Evolutionary conservation across 495 filamentous ascomycete species (phyloP), one percentile per base, ranked within the genome.

Genomic region (Xanthoparmelia taractica): DNA sequence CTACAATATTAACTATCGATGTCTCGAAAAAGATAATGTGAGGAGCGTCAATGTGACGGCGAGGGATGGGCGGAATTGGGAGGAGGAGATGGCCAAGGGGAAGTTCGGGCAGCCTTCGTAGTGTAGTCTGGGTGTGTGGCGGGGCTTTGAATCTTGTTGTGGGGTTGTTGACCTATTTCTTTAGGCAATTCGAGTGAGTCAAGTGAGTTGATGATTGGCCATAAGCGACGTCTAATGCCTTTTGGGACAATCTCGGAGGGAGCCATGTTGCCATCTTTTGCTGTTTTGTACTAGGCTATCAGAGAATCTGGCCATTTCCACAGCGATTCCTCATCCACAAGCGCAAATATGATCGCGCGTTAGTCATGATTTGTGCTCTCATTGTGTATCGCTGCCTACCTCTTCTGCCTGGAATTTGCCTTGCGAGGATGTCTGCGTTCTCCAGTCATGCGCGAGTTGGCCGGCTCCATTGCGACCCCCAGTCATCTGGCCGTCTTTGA

Each of bases 51-150:
- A 23, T 29, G 50, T 66, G 29, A 55, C 38, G 33, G 54, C 31
- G 17, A 33, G 25, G 8, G 64, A 63, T 66, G 64, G 64, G 25
- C 59, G 45, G 54, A 61, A 66, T 59, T 66, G 64, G 64, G 64
- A 63, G 38, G 40, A 43, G 25, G 50, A 54, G 45, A 61, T 62
- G 50, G 50, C 37, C 20, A 34, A 29, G 5, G 59, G 31, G 0
- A 52, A 8, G 15, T 8, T 37, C 27, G 59, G 59, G 8, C 37
- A 52, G 59, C 59, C 20, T 11, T 41, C 12, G 25, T 2, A 8
- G 33, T n/a, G n/a, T n/a, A n/a, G n/a, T n/a, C n/a, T n/a, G 0
- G 5, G 17, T 58, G 12, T 27, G 17, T 27, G 56, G 20, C 56
- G 4, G 25, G 56, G 2, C 10, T 38, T 38, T 57, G 33, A 18